Conservation (phyloP, 352 stramenopile genomes). For the Globisporangium canariense region DNA sequence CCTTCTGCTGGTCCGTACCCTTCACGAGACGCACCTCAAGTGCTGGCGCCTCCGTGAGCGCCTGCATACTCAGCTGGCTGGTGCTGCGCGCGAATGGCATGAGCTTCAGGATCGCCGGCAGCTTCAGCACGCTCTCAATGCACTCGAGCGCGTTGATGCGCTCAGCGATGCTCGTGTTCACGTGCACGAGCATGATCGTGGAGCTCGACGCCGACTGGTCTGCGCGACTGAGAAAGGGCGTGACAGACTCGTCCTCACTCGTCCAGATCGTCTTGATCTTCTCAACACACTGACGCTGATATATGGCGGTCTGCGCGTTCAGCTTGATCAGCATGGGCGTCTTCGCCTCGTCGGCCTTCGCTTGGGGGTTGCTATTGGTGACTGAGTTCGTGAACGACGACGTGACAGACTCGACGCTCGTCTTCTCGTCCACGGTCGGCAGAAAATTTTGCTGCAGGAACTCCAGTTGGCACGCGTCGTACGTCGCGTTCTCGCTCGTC, state of each 20-base stretch:
- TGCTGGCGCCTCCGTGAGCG: conserved; percentile 29
- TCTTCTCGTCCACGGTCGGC: conserved; percentile 29
- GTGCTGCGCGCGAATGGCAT: conserved; percentile 62
- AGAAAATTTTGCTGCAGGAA: conserved; percentile 64
- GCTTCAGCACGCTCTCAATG: conserved; percentile 37
- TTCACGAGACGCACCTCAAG: conserved; percentile 64
- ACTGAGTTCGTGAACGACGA: conserved; percentile 15
- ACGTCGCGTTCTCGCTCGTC: conserved; percentile 43
- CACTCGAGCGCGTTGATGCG: conserved; percentile 41
- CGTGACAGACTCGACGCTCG: conserved; percentile 21
- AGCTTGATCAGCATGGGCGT: conserved; percentile 62
- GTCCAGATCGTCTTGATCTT: conserved; percentile 35
- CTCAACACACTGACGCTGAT: conserved; percentile 41
- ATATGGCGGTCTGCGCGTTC: conserved; percentile 17
- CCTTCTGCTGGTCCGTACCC: conserved; percentile 23
- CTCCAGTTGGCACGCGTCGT: conserved; percentile 61
- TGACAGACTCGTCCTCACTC: conserved; percentile 34
- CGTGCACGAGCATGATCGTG: conserved; percentile 61
- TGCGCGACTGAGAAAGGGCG: conserved; percentile 51
- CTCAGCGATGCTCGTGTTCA: conserved; percentile 25
- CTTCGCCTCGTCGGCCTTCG: conserved; percentile 2
- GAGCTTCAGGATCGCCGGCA: conserved; percentile 66
- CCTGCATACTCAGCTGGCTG: conserved; percentile 32
- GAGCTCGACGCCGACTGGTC: conserved; percentile 30
- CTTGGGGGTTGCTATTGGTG: conserved; percentile 1